Evolutionary conservation across 2,329 filamentous ascomycete species (phyloP), one percentile per base, ranked within the genome.

Genomic region (Apiospora koreana): DNA sequence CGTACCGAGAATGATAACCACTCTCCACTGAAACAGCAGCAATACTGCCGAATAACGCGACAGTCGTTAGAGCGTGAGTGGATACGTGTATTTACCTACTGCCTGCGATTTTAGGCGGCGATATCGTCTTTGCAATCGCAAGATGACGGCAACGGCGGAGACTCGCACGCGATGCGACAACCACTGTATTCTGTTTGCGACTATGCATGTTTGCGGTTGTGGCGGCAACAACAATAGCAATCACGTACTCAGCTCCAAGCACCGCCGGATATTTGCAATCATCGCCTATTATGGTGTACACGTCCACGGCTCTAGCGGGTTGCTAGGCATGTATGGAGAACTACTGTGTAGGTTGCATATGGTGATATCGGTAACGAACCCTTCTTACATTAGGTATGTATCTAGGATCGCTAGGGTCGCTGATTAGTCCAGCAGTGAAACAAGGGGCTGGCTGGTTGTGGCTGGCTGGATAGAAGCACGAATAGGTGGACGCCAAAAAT

Each of bases 311-410:
- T 50, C 46, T 58, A 58, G 28, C 50, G 50, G 28, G 28, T 58
- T 58, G 28, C 18, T 31, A 28, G 48, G 25, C 31, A 62, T n/a
- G 31, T 58, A 38, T n/a, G 31, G 7, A 12, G 28, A 21, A 35
- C 50, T 54, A 54, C 48, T 54, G 9, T 25, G 10, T 54, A 54
- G 48, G 48, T 35, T 50, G 50, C 50, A 58, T 21, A 21, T 58
- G 50, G 50, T 58, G 48, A n/a, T 58, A 12, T 58, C 50, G 50
- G 28, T 28, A 58, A 62, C 31, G 54, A 58, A 62, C 54, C 54
- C 54, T 62, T 62, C 31, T 38, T 7, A 62, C 54, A 62, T 62
- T 35, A 23, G 35, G 35, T 21, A 62, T 16, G 28, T 35, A 10
- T 14, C 54, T n/a, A 62, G 21, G 9, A 5, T 38, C 31, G 28